Evolutionary conservation across 352 stramenopile genomes (phyloP), one percentile per base, ranked within the genome.

Genomic region (Phytophthora hibernalis): DNA sequence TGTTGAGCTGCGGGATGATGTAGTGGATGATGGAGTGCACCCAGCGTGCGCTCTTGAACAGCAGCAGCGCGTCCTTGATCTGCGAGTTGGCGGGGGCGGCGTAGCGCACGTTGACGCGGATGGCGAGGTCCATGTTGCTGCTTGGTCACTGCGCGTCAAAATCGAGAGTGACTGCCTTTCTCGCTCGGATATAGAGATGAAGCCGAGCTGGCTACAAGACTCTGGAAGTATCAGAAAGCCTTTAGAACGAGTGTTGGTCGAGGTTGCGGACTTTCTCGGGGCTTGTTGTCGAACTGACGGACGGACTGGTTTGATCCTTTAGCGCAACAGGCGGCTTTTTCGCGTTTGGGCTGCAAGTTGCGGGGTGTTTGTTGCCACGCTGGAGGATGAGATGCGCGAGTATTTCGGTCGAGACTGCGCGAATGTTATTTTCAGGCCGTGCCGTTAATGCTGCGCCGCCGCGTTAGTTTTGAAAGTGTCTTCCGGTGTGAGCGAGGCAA

Each of bases 1-100:
- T 86, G 71, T 96, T 86, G 54, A 96, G 84, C 68, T 96, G 88
- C 42, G 88, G 88, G 68, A 96, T 91, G 61, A 96, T 96, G 77
- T 95, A 94, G 15, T 83, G 88, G 55, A 96, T 95, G 69, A 96
- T 95, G n/a, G 85, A 94, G 63, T 94, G 86, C 40, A 96, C 88
- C 88, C 88, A 96, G 35, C 88, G 88, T 61, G 86, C 78, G 62
- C 86, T 95, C 83, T 96, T 96, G 76, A 96, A 96, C 31, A 96
- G 72, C 9, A 83, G 72, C 52, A 96, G 66, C 53, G 83, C 88
- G 74, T 96, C 88, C 66, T 96, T 95, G 70, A 95, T 93, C 74
- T 93, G 85, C 47, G 88, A 95, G 68, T 96, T 87, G 57, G 79
- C 80, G 31, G 88, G 88, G 54, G 88, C 86, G 11, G 86, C 83